A percentile compares a stretch with the other conserved stretches of the same genome.
These are phyloP conservation scores for Allantophomopsis lycopodina DNA, from an alignment of 2,329 filamentous ascomycete species.

Conservation along the genomic window DNA sequence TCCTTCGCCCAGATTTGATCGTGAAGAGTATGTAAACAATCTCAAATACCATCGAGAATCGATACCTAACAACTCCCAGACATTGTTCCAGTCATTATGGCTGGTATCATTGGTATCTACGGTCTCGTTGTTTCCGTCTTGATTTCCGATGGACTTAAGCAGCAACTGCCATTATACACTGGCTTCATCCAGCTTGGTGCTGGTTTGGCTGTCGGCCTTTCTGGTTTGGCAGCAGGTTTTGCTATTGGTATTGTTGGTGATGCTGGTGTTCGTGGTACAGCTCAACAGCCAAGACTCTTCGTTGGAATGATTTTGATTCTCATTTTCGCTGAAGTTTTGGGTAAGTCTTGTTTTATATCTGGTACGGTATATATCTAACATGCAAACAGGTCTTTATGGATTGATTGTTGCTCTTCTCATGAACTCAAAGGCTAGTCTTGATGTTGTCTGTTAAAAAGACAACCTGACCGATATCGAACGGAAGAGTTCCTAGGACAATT, in stretches of 20 bases:
- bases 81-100: slow-evolving; percentile 99
- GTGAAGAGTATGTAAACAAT: slow-evolving; percentile 77
- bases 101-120: slow-evolving; percentile 99
- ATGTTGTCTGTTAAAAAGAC: slow-evolving; percentile 42
- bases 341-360: slow-evolving; percentile 28
- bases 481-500: slow-evolving; percentile 14
- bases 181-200: slow-evolving; percentile 79
- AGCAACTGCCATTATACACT: slow-evolving; percentile 62
- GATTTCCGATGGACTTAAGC: slow-evolving; percentile 66
- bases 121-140: slow-evolving; percentile 79
- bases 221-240: slow-evolving; percentile 74
- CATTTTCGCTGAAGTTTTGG: slow-evolving; percentile 76
- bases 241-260: slow-evolving; percentile 83
- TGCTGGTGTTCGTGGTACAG: slow-evolving; percentile 76
- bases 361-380: slow-evolving; percentile 13
- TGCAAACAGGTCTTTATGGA: slow-evolving; percentile 75
- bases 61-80: slow-evolving; percentile 38
- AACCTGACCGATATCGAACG: slow-evolving; percentile 1
- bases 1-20: slow-evolving; percentile 92
- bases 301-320: slow-evolving; percentile 74
- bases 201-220: slow-evolving; percentile 68
- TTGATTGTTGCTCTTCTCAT: slow-evolving; percentile 97
- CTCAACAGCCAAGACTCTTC: slow-evolving; percentile 54
- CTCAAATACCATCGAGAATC: not conserved
- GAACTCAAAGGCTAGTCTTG: slow-evolving; percentile 80